Evolutionary conservation across 2,329 filamentous ascomycete genomes (phyloP), one percentile per base, ranked within the genome.

Genomic region (Fusarium robinianum): DNA sequence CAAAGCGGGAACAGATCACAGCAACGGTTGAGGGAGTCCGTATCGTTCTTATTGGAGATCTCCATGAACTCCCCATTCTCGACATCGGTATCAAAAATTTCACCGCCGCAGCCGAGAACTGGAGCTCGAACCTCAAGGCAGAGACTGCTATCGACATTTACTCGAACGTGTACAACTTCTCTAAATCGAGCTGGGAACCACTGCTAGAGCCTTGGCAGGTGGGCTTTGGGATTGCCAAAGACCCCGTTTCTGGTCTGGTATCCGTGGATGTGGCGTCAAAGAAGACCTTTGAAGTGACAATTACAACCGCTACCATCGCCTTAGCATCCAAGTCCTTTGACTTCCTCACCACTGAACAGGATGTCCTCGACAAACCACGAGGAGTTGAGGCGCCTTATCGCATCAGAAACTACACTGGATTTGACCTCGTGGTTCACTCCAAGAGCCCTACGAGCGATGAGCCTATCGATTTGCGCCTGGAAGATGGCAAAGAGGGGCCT

Each of bases 91-190:
- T 99, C 60, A 96, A 96, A 70, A 84, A 85, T 40, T 97, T 97
- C 63, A 87, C 83, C 5, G 80, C 92, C 3, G 83, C 87, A 31
- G 88, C 95, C 4, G 83, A 87, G 55, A 90, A 99, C 64, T 99
- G 94, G 94, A 92, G 92, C 1, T 85, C 84, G 5, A 86, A 85
- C 15, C 77, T 99, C 67, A 90, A 85, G 61, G 92, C 89, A 0
- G 90, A 96, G 63, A 88, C 90, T 0, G 87, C 83, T n/a, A 84
- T 99, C 33, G 90, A 96, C 51, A 90, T 92, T 53, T 96, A 96
- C 67, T 81, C 95, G 59, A 99, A 97, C 61, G 86, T 99, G 17
- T 99, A 96, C 76, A 99, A 99, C 69, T 99, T 99, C 70, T 94
- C 94, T 10, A 99, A 99, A 67, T 99, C 94, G 0, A 90, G 90